Evolutionary conservation across 2,329 filamentous ascomycete genomes (phyloP).

Genomic region (Triangularia verruculosa): DNA sequence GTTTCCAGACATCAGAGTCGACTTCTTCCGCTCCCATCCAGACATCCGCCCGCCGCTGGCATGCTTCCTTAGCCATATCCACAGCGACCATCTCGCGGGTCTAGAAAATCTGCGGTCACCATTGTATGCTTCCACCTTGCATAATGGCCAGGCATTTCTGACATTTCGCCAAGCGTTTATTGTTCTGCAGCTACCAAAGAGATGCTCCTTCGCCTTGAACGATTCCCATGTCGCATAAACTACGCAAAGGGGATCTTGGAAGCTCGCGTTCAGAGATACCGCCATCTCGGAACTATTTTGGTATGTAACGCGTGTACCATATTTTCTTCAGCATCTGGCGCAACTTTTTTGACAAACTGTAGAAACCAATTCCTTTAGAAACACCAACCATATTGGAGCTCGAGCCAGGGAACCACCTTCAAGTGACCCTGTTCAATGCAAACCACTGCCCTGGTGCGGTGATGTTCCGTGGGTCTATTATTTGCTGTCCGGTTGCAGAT

Average conservation of each 20-base stretch:
- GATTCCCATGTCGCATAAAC: conserved; percentile 76
- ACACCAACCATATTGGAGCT: conserved; percentile 77
- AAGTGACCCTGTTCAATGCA: conserved; percentile 82
- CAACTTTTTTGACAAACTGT: too few species aligned
- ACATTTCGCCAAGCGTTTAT: conserved; percentile 60
- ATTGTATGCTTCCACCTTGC: conserved; percentile 54
- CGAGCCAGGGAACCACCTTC: conserved; percentile 62
- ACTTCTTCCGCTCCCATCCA: conserved; percentile 68
- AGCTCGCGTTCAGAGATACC: conserved; percentile 69
- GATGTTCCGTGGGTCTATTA: conserved; percentile 66
- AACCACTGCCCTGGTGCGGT: conserved; percentile 90
- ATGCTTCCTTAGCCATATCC: conserved; percentile 88
- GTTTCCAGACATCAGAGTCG: conserved; percentile 78
- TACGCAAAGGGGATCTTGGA: conserved; percentile 76
- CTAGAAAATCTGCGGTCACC: conserved; percentile 73
- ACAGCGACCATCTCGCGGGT: conserved; percentile 83
- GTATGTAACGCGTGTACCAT: conserved; percentile 33
- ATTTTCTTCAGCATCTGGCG: too few species aligned
- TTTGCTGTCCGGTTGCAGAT: accelerated
- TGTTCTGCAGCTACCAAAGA: conserved; percentile 81
- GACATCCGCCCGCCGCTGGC: conserved; percentile 63
- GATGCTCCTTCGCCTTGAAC: conserved; percentile 76
- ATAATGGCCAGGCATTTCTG: neutral
- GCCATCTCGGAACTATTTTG: conserved; percentile 69
- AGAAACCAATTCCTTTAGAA: conserved; percentile 74